Percentiles rank a stretch among this genome's conserved stretches.
Conservation (phyloP, 2,329 filamentous ascomycete species). For the Ascochyta lentis region DNA sequence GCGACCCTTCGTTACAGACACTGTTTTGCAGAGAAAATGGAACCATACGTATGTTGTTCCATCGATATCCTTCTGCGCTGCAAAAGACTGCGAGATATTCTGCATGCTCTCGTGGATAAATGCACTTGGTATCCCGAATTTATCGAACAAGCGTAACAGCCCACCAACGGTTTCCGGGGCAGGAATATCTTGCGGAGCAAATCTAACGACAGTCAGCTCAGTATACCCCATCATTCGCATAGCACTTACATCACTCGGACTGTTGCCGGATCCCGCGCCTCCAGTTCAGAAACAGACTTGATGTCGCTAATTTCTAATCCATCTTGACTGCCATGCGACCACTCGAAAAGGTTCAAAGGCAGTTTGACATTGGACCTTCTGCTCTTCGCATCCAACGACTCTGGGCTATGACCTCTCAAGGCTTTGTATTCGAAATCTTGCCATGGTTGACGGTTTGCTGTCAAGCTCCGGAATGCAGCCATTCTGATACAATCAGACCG, state of each 20-base stretch:
- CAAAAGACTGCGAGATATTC: conserved; percentile 38
- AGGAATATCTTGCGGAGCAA: conserved; percentile 32
- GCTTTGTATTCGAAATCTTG: conserved; percentile 16
- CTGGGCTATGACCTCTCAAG: background rate
- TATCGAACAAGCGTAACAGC: conserved; percentile 27
- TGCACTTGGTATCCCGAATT: conserved; percentile 29
- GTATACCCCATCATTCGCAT: background rate
- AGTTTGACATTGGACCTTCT: background rate
- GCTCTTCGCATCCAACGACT: background rate
- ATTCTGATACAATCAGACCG: conserved; percentile 1
- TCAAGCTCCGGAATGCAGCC: conserved; percentile 21
- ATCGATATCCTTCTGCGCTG: conserved; percentile 24
- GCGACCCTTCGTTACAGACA: conserved; percentile 16
- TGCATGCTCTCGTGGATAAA: conserved; percentile 37
- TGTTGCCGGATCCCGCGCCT: conserved; percentile 2
- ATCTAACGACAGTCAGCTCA: conserved; percentile 22
- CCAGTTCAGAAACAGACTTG: conserved; percentile 14
- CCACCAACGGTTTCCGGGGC: conserved; percentile 13
- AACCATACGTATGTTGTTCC: conserved; percentile 35
- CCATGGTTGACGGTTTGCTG: conserved; percentile 20
- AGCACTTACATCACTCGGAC: conserved; percentile 31
- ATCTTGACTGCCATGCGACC: conserved; percentile 19
- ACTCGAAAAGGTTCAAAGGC: conserved; percentile 32
- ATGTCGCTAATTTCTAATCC: conserved; percentile 15
- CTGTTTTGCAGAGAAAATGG: conserved; percentile 38